Percentiles rank a stretch among this genome's conserved stretches.
These are phyloP conservation scores for Phytopythium mirpurense DNA, from an alignment of 352 stramenopile genomes.

Conservation along the genomic window DNA sequence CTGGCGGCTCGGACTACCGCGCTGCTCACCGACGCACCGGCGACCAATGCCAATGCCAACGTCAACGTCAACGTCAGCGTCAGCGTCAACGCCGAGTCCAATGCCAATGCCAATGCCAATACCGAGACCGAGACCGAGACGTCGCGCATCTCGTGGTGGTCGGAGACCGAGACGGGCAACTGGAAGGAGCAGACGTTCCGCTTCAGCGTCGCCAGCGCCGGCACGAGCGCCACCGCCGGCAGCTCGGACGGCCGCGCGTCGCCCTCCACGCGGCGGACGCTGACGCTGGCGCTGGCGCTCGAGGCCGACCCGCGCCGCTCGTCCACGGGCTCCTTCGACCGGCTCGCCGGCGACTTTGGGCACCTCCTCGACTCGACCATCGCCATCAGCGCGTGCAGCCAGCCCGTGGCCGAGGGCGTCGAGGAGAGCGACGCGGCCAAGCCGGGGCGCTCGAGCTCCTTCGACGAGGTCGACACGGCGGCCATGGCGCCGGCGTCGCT, in stretches of 20 bases:
- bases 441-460: slow-evolving; percentile 32
- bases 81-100: background rate
- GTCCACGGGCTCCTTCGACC: slow-evolving; percentile 21
- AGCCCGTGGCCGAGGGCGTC: slow-evolving; percentile 10
- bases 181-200: slow-evolving; percentile 31
- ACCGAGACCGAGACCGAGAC: slow-evolving; percentile 7
- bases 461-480: slow-evolving; percentile 37
- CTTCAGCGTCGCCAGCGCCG: slow-evolving; percentile 29
- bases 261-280: background rate
- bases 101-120: background rate
- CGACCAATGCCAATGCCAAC: background rate
- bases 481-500: slow-evolving; percentile 27
- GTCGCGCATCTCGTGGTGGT: slow-evolving; percentile 36
- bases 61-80: background rate
- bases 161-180: slow-evolving; percentile 29
- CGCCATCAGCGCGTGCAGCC: slow-evolving; percentile 11
- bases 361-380: slow-evolving; percentile 23
- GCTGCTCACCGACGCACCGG: too few relatives aligned
- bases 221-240: slow-evolving; percentile 16
- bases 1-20: slow-evolving; percentile 5
- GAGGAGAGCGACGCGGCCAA: slow-evolving; percentile 18
- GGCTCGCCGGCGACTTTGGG: slow-evolving; percentile 15
- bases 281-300: background rate
- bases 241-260: slow-evolving; percentile 3
- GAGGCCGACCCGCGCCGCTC: slow-evolving; percentile 13